Base-by-base conservation (phyloP, 768 basidiomycete genomes). In the Pleurotus citrinopileatus region DNA sequence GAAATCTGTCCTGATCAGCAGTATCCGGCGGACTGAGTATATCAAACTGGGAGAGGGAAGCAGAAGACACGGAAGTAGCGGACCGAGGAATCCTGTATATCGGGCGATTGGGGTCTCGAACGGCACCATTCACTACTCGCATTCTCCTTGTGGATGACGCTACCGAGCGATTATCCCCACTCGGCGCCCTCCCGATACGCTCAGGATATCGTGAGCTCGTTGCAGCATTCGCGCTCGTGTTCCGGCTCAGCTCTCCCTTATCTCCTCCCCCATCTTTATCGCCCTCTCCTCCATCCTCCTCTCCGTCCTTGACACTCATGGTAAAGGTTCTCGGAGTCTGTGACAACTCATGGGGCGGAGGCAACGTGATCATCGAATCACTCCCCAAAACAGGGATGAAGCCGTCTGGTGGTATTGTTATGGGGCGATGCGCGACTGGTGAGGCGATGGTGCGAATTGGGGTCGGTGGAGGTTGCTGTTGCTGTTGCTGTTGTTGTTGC, bases 291-390 rank as follows among this genome's bases (percentile, higher is more conserved):
- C 17, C 29, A 17, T 47, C 45, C 15, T 22, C 45, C 7, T 45
- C 23, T 12, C 23, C 48, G 2, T 50, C 48, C n/a, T 32, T 37
- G 8, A 50, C 15, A 23, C 48, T 50, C 48, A 20, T 15, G 0
- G 48, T 32, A 2, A 50, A 15, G 17, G 48, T 50, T 22, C 27
- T 50, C 51, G 76, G 71, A 15, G 68, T 69, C 19, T 74, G 75
- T 8, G 65, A 63, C 40, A 89, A 70, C 58, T 84, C 85, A 61
- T 81, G 79, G 0, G 86, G 81, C 17, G 87, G 80, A 4, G 86
- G 87, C 0, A 89, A 66, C 15, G 76, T 76, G 37, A 87, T 82
- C 17, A 76, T 65, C 42, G 72, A 70, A 54, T 84, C 83, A 2
- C 69, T 66, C 58, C 77, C 84, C 2, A 71, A 63, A 8, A 70